phyloP scores from a whole-genome alignment of 208 protist genomes.

The Acanthamoeba triangularis region DNA sequence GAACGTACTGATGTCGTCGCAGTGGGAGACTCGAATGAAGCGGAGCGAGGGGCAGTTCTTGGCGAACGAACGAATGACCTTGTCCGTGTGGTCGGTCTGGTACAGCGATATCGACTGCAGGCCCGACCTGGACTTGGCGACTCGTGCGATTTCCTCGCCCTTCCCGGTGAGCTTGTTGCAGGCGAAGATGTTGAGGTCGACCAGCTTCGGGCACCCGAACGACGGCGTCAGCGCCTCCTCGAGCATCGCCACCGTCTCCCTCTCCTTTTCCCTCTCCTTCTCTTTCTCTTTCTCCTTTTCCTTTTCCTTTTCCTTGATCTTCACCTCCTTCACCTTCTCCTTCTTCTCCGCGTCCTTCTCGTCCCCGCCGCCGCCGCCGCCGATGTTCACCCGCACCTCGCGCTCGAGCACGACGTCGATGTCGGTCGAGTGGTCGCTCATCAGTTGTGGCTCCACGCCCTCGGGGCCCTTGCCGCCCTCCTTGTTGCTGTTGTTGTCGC shows the following conservation, averaged over 20 bases:
- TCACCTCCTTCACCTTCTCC: background rate
- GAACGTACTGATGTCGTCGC: slow-evolving; percentile 50
- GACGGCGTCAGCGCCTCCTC: background rate
- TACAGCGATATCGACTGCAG: slow-evolving; percentile 71
- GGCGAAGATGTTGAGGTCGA: slow-evolving; percentile 60
- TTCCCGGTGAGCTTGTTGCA: slow-evolving; percentile 63
- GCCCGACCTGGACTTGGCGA: slow-evolving; percentile 46
- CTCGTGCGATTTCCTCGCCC: slow-evolving; percentile 59
- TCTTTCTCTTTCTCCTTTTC: background rate
- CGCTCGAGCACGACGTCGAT: background rate
- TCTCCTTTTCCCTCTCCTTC: background rate
- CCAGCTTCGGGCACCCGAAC: slow-evolving; percentile 38
- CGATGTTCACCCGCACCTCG: background rate
- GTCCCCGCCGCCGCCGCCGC: background rate
- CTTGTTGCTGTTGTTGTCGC: background rate
- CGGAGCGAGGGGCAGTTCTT: slow-evolving; percentile 58
- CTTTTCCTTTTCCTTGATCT: background rate
- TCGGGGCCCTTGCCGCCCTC: background rate
- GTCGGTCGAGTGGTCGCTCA: background rate
- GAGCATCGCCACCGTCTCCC: background rate
- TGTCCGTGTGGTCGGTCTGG: slow-evolving; percentile 63
- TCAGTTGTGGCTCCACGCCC: background rate
- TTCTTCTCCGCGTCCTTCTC: background rate
- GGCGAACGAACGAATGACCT: slow-evolving; percentile 51
- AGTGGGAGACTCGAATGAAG: slow-evolving; percentile 42